phyloP scores from a whole-genome alignment of 2,329 filamentous ascomycete species.

The Mycogone perniciosa region DNA sequence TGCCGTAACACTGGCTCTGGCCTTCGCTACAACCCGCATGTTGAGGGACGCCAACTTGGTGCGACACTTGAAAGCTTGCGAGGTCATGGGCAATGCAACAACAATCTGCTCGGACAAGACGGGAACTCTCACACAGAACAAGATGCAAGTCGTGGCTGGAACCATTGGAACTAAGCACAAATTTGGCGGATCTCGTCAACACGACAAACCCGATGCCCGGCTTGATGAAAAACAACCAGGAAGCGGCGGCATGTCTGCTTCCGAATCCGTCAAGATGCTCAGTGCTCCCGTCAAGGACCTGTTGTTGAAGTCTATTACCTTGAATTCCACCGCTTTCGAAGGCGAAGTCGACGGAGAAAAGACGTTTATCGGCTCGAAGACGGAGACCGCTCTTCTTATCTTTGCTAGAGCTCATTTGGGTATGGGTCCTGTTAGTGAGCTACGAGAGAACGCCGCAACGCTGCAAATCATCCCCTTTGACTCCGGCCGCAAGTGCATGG shows the following conservation, averaged over 20 bases:
- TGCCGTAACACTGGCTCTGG: slow-evolving; percentile 61
- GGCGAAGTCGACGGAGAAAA: slow-evolving; percentile 35
- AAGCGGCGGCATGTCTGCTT: background rate
- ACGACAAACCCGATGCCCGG: slow-evolving; percentile 6
- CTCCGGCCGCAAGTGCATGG: slow-evolving; percentile 48
- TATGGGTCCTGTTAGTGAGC: slow-evolving; percentile 38
- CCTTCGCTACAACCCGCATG: slow-evolving; percentile 64
- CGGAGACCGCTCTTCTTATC: slow-evolving; percentile 46
- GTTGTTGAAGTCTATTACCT: slow-evolving; percentile 36
- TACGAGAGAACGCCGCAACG: slow-evolving; percentile 37
- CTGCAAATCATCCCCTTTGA: slow-evolving; percentile 48
- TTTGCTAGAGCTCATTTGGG: slow-evolving; percentile 43
- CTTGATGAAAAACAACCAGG: background rate
- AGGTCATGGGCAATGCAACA: slow-evolving; percentile 66
- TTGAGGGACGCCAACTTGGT: slow-evolving; percentile 66
- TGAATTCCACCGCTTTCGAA: slow-evolving; percentile 54
- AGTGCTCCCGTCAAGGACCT: slow-evolving; percentile 25
- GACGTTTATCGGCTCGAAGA: slow-evolving; percentile 48
- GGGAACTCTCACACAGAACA: slow-evolving; percentile 28
- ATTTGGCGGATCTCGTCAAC: background rate
- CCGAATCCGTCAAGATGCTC: slow-evolving; percentile 10
- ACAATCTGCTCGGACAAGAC: slow-evolving; percentile 67
- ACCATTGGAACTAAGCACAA: slow-evolving; percentile 11
- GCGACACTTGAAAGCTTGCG: slow-evolving; percentile 60
- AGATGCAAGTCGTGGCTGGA: slow-evolving; percentile 22